phyloP scores from a whole-genome alignment of 2,329 filamentous ascomycete genomes.

The Monosporascus sp. region DNA sequence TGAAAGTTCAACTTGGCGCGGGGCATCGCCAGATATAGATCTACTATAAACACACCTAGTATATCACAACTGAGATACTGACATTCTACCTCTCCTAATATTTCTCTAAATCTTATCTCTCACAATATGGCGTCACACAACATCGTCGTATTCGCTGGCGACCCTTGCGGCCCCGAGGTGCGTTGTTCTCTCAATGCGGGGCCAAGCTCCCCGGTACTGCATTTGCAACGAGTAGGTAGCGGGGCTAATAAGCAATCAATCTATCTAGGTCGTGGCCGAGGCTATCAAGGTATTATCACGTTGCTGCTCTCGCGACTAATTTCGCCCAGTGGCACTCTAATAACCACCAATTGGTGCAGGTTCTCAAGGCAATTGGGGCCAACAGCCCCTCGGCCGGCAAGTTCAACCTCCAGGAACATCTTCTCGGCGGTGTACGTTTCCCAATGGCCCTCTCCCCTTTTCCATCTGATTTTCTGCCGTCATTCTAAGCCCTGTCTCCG shows the following conservation, averaged over 20 bases:
- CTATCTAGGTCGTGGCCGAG: slow-evolving; percentile 65
- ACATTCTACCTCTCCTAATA: background rate
- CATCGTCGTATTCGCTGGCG: slow-evolving; percentile 75
- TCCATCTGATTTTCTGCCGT: background rate
- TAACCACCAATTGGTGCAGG: slow-evolving; percentile 36
- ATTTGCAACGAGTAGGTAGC: background rate
- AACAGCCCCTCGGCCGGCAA: slow-evolving; percentile 61
- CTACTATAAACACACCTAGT: background rate
- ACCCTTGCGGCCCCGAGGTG: slow-evolving; percentile 84
- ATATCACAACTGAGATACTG: background rate
- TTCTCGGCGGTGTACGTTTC: slow-evolving; percentile 66
- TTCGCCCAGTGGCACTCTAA: background rate
- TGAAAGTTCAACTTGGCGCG: background rate
- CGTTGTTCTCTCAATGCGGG: slow-evolving; percentile 18
- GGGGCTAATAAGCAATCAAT: background rate
- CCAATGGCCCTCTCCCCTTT: background rate
- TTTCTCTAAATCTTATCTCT: too few relatives aligned
- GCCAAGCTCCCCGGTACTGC: background rate
- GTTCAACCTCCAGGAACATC: slow-evolving; percentile 86
- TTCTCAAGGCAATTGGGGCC: slow-evolving; percentile 74
- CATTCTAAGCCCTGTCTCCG: too few relatives aligned
- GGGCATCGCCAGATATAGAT: background rate
- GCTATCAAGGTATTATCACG: slow-evolving; percentile 64
- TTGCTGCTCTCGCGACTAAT: background rate
- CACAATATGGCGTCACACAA: slow-evolving; percentile 63